A percentile compares a stretch with the other conserved stretches of the same genome.
phyloP scores from a whole-genome alignment of 768 basidiomycete genomes.

The Suillus discolor region DNA sequence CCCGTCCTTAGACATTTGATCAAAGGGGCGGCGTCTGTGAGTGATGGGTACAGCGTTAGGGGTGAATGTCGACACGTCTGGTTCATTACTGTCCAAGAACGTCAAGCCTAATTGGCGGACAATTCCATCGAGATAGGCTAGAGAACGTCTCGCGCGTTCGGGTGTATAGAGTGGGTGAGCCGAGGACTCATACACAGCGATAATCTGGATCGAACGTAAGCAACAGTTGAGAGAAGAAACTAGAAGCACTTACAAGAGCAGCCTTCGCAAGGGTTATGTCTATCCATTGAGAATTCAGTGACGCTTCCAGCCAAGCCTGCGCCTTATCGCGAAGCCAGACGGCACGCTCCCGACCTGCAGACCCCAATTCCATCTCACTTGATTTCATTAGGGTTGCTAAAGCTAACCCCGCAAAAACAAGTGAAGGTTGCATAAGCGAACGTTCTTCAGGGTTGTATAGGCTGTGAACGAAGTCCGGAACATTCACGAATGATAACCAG shows the following conservation, averaged over 20 bases:
- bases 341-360: constrained; percentile 57
- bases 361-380: constrained; percentile 62
- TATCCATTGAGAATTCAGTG: constrained; percentile 53
- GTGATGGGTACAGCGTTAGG: constrained; percentile 54
- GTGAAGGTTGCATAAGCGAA: constrained; percentile 64
- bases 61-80: constrained; percentile 53
- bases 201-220: constrained; percentile 49
- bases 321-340: constrained; percentile 59
- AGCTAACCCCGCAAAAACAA: constrained; percentile 69
- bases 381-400: constrained; percentile 74
- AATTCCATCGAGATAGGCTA: constrained; percentile 65
- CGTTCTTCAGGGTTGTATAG: constrained; percentile 56
- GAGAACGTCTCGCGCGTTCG: constrained; percentile 52
- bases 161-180: constrained; percentile 67
- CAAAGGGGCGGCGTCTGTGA: constrained; percentile 31
- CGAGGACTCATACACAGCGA: constrained; percentile 78
- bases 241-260: constrained; percentile 52
- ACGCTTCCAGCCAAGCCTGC: constrained; percentile 51
- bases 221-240: background rate
- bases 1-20: constrained; percentile 28
- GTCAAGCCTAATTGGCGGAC: constrained; percentile 59
- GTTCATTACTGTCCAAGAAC: constrained; percentile 57
- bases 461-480: constrained; percentile 52
- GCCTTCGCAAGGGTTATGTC: constrained; percentile 73
- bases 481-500: constrained; percentile 70